Base-by-base conservation (phyloP, 257 asterid species). In the Vinca minor region DNA sequence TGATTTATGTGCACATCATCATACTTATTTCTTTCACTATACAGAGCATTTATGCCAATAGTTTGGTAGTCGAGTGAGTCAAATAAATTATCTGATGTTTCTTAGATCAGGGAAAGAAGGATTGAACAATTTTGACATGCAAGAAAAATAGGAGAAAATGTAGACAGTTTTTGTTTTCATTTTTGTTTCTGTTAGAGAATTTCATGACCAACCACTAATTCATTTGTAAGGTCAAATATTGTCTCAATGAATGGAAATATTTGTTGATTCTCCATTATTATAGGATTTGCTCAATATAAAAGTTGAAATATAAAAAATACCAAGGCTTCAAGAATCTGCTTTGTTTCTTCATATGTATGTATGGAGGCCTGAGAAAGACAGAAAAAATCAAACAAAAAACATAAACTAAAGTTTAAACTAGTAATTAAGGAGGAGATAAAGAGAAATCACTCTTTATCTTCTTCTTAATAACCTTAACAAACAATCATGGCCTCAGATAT, bases 401-500 rank as follows among this genome's bases (percentile, higher is more conserved):
- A 28, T 17, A 35, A 18, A 0, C 6, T 20, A n/a, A n/a, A n/a
- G n/a, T n/a, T n/a, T 34, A 23, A 18, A 23, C 69, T n/a, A n/a
- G n/a, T 49, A 59, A 23, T 31, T 35, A 52, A 56, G 67, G 58
- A 73, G 69, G 75, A 61, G 78, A 64, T 61, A 74, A 41, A 63
- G 78, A 67, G 76, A 59, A 54, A 62, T 2, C 42, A 7, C 81
- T 80, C 87, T 70, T 78, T 42, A 55, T 77, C 87, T 79, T 82
- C 77, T 74, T 74, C 72, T 78, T 66, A n/a, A n/a, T 62, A 47
- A 42, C 35, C 31, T 35, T 53, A 62, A 13, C 18, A 2, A 61
- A 54, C 15, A 45, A 67, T 57, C 81, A 85, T 85, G 93, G 71
- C 81, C 48, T 62, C 87, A 0, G 74, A 77, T 15, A 70, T 73